Conservation (phyloP, 2,329 filamentous ascomycete genomes). For the Hymenoscyphus infarciens region DNA sequence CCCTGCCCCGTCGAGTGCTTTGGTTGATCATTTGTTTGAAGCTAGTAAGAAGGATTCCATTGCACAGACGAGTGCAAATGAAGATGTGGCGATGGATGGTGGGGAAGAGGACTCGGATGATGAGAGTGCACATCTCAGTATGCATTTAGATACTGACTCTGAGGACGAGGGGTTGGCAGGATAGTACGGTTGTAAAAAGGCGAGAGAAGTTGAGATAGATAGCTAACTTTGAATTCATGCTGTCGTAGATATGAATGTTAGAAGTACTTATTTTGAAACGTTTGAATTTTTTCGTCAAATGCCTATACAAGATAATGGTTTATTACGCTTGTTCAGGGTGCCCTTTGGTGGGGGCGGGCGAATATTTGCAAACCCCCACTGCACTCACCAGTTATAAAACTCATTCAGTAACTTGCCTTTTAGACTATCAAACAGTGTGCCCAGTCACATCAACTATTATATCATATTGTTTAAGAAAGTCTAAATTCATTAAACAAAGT, state of each 20-base stretch:
- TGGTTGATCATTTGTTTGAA: not conserved
- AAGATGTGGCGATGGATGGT: conserved; percentile 19
- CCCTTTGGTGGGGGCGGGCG: too few relatives aligned
- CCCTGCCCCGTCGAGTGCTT: not conserved
- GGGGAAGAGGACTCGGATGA: conserved; percentile 42
- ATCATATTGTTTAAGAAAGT: too few relatives aligned
- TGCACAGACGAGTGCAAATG: not conserved
- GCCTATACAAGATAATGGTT: too few relatives aligned
- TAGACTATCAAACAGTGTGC: too few relatives aligned
- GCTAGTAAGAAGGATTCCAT: not conserved
- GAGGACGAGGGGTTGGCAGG: conserved; percentile 13
- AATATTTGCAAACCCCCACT: too few relatives aligned
- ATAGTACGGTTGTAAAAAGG: not conserved
- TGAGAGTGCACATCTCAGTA: conserved; percentile 44
- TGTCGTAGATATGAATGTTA: not conserved
- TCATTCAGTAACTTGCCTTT: too few relatives aligned
- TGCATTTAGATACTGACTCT: conserved; percentile 32
- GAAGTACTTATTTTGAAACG: too few relatives aligned
- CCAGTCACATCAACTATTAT: too few relatives aligned
- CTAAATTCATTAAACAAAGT: not conserved
- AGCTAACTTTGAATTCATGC: not conserved
- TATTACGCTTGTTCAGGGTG: too few relatives aligned
- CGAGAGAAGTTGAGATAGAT: not conserved
- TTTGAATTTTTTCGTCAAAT: too few relatives aligned
- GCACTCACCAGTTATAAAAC: too few relatives aligned